Base-by-base conservation (phyloP, 1,284 basidiomycete species). In the Fomitopsis palustris region DNA sequence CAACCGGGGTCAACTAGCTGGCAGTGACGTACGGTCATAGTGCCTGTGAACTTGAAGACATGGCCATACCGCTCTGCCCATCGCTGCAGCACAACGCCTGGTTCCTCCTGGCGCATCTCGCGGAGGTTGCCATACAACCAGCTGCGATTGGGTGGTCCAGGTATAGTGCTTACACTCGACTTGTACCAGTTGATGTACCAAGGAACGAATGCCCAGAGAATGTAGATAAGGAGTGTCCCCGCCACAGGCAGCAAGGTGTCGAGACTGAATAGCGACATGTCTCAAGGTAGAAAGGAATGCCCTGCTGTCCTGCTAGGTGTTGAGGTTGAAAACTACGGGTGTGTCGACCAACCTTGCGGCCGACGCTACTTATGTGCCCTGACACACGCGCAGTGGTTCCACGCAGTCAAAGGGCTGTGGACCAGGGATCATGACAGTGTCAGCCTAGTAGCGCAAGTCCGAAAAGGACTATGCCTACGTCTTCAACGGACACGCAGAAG, bases 11-110 rank as follows among this genome's bases (percentile, higher is more conserved):
- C 14, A 37, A 19, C 16, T 9, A 27, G 33, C 17, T 35, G n/a
- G 7, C 19, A 19, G 25, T 5, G 12, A 65, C 79, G 53, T 60
- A 86, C 86, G 29, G 75, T 73, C 38, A 86, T 72, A 1, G 82
- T 64, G 1, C 72, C 72, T 54, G 75, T 75, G 57, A 78, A 84
- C 57, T 69, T 77, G 53, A 87, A 64, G 0, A 79, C 82, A 5
- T 61, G 68, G 0, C 87, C 87, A 61, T 86, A 85, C 61, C 82
- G 63, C 42, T 74, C 65, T 0, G 77, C 68, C 87, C 88, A 90
- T 66, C 78, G 65, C 55, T 85, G 80, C 31, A 81, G 76, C 23
- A 79, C 62, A 0, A 73, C 72, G 3, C 76, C 55, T 59, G 82
- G 78, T 12, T 67, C 70, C 17, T 70, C 72, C 1, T 74, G 67